phyloP scores from a whole-genome alignment of 495 filamentous ascomycete genomes.

The Talaromyces thailandensis region DNA sequence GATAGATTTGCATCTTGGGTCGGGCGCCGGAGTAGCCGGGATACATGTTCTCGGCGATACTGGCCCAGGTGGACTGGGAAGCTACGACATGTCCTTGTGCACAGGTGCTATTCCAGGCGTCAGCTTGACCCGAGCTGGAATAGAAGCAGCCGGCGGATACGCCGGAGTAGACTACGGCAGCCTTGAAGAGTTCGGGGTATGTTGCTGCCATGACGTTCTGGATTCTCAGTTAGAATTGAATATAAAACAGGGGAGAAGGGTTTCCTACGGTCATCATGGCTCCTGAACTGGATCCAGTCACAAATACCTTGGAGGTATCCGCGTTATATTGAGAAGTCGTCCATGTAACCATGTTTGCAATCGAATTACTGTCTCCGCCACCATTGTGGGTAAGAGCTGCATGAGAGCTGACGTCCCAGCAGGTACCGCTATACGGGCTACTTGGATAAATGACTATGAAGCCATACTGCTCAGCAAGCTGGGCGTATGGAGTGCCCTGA shows the following conservation, averaged over 20 bases:
- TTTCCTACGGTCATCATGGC: conserved; percentile 44
- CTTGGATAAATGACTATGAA: conserved; percentile 47
- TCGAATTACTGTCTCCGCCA: conserved; percentile 42
- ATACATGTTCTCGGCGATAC: conserved; percentile 38
- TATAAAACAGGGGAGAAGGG: background rate
- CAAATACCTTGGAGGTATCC: conserved; percentile 38
- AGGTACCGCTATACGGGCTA: conserved; percentile 36
- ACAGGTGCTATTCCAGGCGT: conserved; percentile 46
- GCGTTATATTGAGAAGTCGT: conserved; percentile 36
- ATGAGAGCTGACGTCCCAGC: conserved; percentile 45
- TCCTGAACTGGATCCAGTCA: conserved; percentile 44
- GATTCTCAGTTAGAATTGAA: conserved; percentile 4
- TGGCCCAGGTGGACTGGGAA: conserved; percentile 38
- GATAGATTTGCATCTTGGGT: conserved; percentile 46
- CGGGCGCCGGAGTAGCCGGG: conserved; percentile 42
- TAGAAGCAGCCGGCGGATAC: conserved; percentile 52
- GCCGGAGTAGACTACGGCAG: conserved; percentile 47
- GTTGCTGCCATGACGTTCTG: conserved; percentile 43
- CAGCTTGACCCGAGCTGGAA: conserved; percentile 27
- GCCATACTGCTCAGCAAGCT: conserved; percentile 34
- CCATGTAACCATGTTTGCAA: conserved; percentile 49
- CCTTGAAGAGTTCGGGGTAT: conserved; percentile 49
- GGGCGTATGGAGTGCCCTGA: conserved; percentile 12
- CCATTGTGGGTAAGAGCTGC: conserved; percentile 42
- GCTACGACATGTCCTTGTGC: conserved; percentile 33